These are phyloP conservation scores for Tetracladium setigerum DNA, from an alignment of 495 filamentous ascomycete genomes.

Conservation along the genomic window DNA sequence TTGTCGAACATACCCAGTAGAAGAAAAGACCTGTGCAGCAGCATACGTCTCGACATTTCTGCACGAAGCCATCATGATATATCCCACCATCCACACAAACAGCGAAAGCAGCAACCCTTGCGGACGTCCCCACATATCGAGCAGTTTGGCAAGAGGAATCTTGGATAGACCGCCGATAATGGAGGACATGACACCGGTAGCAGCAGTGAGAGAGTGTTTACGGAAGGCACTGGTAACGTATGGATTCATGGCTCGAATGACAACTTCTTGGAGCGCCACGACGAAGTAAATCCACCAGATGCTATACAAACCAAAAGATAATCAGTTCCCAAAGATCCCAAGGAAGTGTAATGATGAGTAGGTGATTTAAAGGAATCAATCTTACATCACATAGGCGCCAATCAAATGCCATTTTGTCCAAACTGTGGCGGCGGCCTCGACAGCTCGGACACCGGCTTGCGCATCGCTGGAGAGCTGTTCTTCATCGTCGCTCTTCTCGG, in stretches of 20 bases:
- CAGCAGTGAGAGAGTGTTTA: conserved; percentile 24
- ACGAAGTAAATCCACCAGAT: conserved; percentile 37
- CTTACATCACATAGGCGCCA: conserved; percentile 37
- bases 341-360: too few species aligned
- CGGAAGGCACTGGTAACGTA: conserved; percentile 25
- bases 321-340: too few species aligned
- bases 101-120: conserved; percentile 19
- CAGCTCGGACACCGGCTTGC: conserved; percentile 30
- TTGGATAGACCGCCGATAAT: conserved; percentile 44
- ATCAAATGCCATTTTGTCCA: conserved; percentile 39
- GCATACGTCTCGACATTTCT: conserved; percentile 30
- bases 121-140: conserved; percentile 43
- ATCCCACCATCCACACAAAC: conserved; percentile 9
- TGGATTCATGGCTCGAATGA: conserved; percentile 24
- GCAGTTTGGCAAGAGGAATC: conserved; percentile 44
- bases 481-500: background rate
- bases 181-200: conserved; percentile 23
- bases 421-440: conserved; percentile 36
- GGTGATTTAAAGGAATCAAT: conserved; percentile 1
- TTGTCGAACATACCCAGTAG: conserved; percentile 34
- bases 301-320: conserved; percentile 20
- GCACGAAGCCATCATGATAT: conserved; percentile 35
- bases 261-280: conserved; percentile 28
- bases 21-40: conserved; percentile 24
- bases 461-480: background rate